Percentiles rank a stretch among this genome's conserved stretches.
These are phyloP conservation scores for Gracilaria vermiculophylla DNA, from an alignment of 23 red algal genomes.

Conservation along the genomic window DNA sequence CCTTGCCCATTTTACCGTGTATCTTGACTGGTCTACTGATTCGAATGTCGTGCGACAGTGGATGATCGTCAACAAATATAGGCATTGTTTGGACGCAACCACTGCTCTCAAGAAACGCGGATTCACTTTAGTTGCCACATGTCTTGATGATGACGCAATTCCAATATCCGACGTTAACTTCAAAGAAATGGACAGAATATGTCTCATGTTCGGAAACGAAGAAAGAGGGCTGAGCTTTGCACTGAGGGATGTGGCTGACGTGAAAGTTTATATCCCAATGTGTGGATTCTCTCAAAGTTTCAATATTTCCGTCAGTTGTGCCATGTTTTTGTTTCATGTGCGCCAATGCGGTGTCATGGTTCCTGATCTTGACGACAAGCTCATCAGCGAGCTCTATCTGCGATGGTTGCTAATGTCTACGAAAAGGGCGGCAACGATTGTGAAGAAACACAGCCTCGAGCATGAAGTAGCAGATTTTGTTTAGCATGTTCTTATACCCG, in stretches of 20 bases:
- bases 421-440: slow-evolving; percentile 53
- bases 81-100: slow-evolving; percentile 70
- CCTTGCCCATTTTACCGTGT: not conserved
- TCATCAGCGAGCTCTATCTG: slow-evolving; percentile 75
- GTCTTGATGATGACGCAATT: slow-evolving; percentile 72
- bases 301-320: slow-evolving; percentile 84
- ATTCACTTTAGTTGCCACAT: slow-evolving; percentile 76
- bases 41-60: slow-evolving; percentile 24
- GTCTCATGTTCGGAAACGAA: slow-evolving; percentile 94
- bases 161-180: slow-evolving; percentile 85
- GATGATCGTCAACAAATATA: slow-evolving; percentile 79
- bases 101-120: slow-evolving; percentile 60
- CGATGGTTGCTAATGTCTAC: slow-evolving; percentile 83
- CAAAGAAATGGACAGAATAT: slow-evolving; percentile 61
- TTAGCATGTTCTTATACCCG: not conserved
- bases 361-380: slow-evolving; percentile 70
- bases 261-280: slow-evolving; percentile 88
- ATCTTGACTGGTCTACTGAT: not conserved
- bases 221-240: slow-evolving; percentile 83
- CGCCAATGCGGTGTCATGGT: slow-evolving; percentile 53
- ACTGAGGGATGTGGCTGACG: slow-evolving; percentile 66
- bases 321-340: slow-evolving; percentile 81
- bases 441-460: slow-evolving; percentile 76
- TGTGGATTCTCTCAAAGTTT: slow-evolving; percentile 87
- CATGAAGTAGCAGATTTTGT: slow-evolving; percentile 57